These are phyloP conservation scores for Colletotrichum sp. DNA, from an alignment of 2,329 filamentous ascomycete species.

Conservation along the genomic window DNA sequence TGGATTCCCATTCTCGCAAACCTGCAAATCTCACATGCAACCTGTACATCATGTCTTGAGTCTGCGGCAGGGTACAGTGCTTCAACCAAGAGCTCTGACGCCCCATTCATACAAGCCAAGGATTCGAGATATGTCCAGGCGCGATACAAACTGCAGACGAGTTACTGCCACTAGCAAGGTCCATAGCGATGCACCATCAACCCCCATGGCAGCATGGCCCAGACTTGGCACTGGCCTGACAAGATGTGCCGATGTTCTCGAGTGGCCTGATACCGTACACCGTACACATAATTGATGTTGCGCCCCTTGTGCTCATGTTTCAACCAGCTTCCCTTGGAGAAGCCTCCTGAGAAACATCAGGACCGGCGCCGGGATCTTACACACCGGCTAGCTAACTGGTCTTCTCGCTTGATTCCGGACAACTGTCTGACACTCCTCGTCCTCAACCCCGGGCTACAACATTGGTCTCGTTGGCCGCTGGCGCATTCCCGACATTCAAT, in stretches of 20 bases:
- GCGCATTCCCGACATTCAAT: neutral
- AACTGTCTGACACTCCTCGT: neutral
- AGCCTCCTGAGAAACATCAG: neutral
- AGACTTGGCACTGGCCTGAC: conserved; percentile 3
- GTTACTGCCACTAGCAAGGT: neutral
- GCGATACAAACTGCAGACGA: neutral
- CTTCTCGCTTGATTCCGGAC: neutral
- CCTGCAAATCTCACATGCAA: neutral
- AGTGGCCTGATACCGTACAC: conserved; percentile 1
- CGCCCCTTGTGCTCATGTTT: neutral
- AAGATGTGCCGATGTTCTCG: neutral
- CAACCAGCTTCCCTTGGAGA: neutral
- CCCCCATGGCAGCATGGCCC: neutral
- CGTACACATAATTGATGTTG: neutral
- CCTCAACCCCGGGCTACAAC: neutral
- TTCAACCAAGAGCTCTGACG: neutral
- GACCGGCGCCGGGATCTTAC: neutral
- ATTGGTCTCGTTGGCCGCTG: neutral
- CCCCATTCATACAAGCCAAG: neutral
- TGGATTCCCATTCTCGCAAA: neutral
- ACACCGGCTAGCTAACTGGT: neutral
- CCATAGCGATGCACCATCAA: neutral
- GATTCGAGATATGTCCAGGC: neutral
- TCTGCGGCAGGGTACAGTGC: neutral
- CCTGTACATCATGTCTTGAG: neutral